Evolutionary conservation across 768 basidiomycete species (phyloP).

Genomic region (Imleria badia): DNA sequence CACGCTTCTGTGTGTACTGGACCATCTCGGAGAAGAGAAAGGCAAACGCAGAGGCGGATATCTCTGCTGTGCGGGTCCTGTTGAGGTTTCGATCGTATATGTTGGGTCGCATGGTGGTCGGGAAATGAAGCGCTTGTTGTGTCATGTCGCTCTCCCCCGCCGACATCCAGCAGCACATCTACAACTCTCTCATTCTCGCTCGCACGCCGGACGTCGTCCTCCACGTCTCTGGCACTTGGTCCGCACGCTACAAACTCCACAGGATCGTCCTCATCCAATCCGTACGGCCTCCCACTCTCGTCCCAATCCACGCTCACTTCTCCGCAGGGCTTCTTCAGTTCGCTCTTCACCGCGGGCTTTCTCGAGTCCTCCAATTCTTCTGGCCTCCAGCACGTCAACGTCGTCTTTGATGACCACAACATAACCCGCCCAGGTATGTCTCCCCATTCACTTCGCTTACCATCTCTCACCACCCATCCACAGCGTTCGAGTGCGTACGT

Average conservation of each 20-base stretch:
- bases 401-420: slow-evolving; percentile 81
- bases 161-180: slow-evolving; percentile 74
- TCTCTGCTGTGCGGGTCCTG: slow-evolving; percentile 83
- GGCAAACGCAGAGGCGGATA: slow-evolving; percentile 78
- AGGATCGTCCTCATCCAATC: slow-evolving; percentile 87
- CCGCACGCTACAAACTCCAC: slow-evolving; percentile 76
- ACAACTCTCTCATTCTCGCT: slow-evolving; percentile 67
- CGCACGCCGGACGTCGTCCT: slow-evolving; percentile 79
- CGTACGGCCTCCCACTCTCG: slow-evolving; percentile 40
- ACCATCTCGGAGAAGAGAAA: slow-evolving; percentile 94
- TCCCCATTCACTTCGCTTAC: not conserved
- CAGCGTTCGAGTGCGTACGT: slow-evolving; percentile 83
- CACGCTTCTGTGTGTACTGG: slow-evolving; percentile 94
- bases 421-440: slow-evolving; percentile 81
- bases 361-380: slow-evolving; percentile 49
- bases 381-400: slow-evolving; percentile 54
- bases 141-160: no score
- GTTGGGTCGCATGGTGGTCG: no score
- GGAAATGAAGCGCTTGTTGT: no score
- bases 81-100: slow-evolving; percentile 90
- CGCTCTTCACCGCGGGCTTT: slow-evolving; percentile 82
- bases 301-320: slow-evolving; percentile 1
- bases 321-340: slow-evolving; percentile 78
- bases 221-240: slow-evolving; percentile 64
- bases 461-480: slow-evolving; percentile 10